Conservation (phyloP, 2,329 filamentous ascomycete genomes). For the Ambrosiella cleistominuta region DNA sequence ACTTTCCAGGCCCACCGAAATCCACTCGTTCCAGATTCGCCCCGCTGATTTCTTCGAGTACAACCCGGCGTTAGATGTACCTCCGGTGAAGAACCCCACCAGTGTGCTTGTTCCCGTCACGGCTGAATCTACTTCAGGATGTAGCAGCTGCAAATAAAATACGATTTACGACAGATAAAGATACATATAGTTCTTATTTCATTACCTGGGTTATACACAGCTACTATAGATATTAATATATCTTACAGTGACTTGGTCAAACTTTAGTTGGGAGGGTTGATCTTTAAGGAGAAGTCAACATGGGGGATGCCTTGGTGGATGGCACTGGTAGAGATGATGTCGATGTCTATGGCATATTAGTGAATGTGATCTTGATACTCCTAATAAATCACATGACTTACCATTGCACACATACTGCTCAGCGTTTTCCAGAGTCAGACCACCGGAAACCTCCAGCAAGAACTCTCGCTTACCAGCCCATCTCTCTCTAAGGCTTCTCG, state of each 20-base stretch:
- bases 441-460: slow-evolving; percentile 82
- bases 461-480: slow-evolving; percentile 62
- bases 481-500: slow-evolving; percentile 56
- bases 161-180: neutral
- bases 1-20: slow-evolving; percentile 28
- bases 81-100: slow-evolving; percentile 20
- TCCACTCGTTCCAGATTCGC: slow-evolving; percentile 28
- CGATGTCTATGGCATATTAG: slow-evolving; percentile 46
- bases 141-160: neutral
- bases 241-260: neutral
- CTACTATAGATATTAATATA: too few relatives aligned
- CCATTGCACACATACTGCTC: slow-evolving; percentile 59
- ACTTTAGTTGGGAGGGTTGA: slow-evolving; percentile 23
- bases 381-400: slow-evolving; percentile 22
- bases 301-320: slow-evolving; percentile 92
- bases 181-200: neutral
- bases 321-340: slow-evolving; percentile 88
- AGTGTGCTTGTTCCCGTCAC: slow-evolving; percentile 23
- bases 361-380: slow-evolving; percentile 9
- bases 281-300: slow-evolving; percentile 92
- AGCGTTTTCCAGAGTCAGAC: slow-evolving; percentile 72
- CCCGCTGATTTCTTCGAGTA: slow-evolving; percentile 30
- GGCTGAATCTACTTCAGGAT: neutral
- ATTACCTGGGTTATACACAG: too few relatives aligned
- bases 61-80: slow-evolving; percentile 30